Evolutionary conservation across 805 yeast species (phyloP).

Genomic region (Diddensiella caesifluorescens): DNA sequence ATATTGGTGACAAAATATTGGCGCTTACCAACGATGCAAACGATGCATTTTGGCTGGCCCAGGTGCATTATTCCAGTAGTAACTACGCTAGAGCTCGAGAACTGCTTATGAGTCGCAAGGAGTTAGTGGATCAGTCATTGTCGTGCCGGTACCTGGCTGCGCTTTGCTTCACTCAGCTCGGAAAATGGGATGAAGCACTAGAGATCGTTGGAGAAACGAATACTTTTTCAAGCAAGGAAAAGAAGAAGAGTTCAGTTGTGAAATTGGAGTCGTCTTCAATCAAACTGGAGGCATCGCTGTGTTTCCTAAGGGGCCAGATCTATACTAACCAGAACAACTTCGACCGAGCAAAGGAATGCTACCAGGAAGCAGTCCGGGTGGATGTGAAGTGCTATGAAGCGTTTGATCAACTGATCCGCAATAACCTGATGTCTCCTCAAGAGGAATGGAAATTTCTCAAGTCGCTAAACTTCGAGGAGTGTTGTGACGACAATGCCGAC

Average conservation of each 20-base stretch:
- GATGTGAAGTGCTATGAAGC: constrained; percentile 95
- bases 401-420: constrained; percentile 66
- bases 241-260: not conserved
- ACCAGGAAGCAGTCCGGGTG: constrained; percentile 75
- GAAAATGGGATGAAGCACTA: constrained; percentile 81
- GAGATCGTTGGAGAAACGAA: constrained; percentile 68
- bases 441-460: constrained; percentile 83
- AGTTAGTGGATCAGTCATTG: constrained; percentile 51
- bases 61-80: constrained; percentile 73
- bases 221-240: not conserved
- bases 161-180: constrained; percentile 59
- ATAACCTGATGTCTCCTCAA: constrained; percentile 68
- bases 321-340: constrained; percentile 79
- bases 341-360: constrained; percentile 80
- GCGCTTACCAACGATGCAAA: constrained; percentile 79
- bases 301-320: constrained; percentile 77
- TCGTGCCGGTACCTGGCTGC: constrained; percentile 81
- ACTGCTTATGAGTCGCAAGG: constrained; percentile 52
- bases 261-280: constrained; percentile 51
- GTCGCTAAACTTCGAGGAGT: constrained; percentile 53
- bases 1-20: constrained; percentile 84
- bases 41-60: constrained; percentile 96
- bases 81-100: constrained; percentile 75
- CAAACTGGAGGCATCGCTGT: constrained; percentile 79
- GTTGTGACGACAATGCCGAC: constrained; percentile 72